These are phyloP conservation scores for Leishmania tarentolae DNA, from an alignment of 208 protist genomes.

Conservation along the genomic window DNA sequence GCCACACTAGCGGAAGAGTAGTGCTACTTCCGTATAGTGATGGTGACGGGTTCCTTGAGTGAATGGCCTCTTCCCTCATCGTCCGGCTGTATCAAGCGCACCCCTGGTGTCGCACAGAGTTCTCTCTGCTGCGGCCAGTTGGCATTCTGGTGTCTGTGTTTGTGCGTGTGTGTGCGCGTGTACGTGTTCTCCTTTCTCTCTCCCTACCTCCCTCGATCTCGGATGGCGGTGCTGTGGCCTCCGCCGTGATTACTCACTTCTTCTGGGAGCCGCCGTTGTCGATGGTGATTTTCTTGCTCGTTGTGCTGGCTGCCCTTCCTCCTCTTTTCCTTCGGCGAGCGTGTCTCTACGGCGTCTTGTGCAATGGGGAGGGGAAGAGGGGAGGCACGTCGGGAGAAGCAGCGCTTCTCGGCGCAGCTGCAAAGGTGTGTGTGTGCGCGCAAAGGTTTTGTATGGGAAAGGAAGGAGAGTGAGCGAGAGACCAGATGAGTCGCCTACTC, in stretches of 20 bases:
- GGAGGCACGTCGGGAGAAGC: not conserved
- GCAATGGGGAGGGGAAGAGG: not conserved
- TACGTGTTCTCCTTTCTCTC: not conserved
- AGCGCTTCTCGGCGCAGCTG: not conserved
- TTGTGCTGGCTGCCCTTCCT: not conserved
- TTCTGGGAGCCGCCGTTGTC: not conserved
- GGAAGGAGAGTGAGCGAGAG: not conserved
- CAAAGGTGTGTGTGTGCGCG: not conserved
- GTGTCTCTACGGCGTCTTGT: not conserved
- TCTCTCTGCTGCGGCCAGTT: not conserved
- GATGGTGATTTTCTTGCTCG: not conserved
- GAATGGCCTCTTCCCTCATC: not conserved
- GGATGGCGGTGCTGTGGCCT: not conserved
- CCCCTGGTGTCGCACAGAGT: not conserved
- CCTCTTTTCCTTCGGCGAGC: not conserved
- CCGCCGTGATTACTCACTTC: not conserved
- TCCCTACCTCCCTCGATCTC: not conserved
- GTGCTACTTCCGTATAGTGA: not conserved
- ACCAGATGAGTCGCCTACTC: not conserved
- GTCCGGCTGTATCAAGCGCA: not conserved
- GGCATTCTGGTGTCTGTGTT: not conserved
- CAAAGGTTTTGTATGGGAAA: not conserved
- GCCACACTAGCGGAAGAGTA: not conserved
- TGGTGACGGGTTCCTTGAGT: not conserved
- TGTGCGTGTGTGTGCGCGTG: not conserved